A percentile compares a stretch with the other conserved stretches of the same genome.
Evolutionary conservation across 495 filamentous ascomycete genomes (phyloP).

Genomic region (Penicillium crystallinum): DNA sequence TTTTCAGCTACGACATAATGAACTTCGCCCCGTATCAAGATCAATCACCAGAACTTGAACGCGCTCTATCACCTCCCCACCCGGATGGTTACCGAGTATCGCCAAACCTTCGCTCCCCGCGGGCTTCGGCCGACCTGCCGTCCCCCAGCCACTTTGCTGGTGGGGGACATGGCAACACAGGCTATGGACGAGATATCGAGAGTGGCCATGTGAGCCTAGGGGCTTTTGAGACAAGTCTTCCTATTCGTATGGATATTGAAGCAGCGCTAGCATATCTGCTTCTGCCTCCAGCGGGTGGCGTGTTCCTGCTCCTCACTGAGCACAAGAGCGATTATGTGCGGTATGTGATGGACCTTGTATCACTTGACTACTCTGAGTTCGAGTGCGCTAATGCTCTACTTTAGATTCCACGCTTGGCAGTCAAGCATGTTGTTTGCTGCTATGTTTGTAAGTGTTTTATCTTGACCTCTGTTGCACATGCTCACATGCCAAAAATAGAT

Average conservation of each 20-base stretch:
- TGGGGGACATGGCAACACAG: conserved; percentile 31
- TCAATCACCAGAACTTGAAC: conserved; percentile 69
- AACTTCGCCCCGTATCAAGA: conserved; percentile 97
- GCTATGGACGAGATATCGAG: conserved; percentile 36
- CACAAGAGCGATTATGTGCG: conserved; percentile 95
- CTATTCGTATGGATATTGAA: conserved; percentile 79
- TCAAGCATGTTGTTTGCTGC: conserved; percentile 79
- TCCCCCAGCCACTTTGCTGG: conserved; percentile 38
- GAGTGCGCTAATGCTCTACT: conserved; percentile 4
- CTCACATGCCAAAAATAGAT: conserved; percentile 33
- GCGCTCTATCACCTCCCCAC: conserved; percentile 63
- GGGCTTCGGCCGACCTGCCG: conserved; percentile 35
- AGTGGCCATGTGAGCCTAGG: conserved; percentile 62
- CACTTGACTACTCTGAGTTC: background rate
- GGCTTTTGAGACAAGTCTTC: conserved; percentile 73
- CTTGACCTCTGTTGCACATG: background rate
- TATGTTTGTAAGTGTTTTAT: conserved; percentile 59
- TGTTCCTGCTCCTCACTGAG: conserved; percentile 80
- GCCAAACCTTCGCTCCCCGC: conserved; percentile 40
- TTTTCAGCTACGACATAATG: conserved; percentile 43
- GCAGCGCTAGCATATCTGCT: conserved; percentile 86
- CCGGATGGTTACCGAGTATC: conserved; percentile 43
- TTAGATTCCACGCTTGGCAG: conserved; percentile 95
- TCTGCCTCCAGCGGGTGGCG: conserved; percentile 80
- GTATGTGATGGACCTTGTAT: conserved; percentile 43